Evolutionary conservation across 768 basidiomycete genomes (phyloP).

Genomic region (Suillus brevipes): DNA sequence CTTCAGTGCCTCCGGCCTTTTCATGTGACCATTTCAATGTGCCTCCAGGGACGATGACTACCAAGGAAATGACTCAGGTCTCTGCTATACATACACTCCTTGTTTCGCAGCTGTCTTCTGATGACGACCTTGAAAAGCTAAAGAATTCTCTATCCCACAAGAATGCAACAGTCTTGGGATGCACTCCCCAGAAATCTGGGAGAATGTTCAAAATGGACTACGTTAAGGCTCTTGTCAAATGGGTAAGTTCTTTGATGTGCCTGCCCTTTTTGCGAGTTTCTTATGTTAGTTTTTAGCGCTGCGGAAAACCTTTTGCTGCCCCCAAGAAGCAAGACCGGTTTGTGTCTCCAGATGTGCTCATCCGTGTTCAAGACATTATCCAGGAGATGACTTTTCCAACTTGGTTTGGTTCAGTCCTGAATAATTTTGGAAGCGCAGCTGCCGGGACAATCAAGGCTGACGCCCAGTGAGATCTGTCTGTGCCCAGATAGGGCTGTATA

Average conservation of each 20-base stretch:
- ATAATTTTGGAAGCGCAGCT: constrained; percentile 21
- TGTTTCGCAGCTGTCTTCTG: background rate
- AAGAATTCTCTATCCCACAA: constrained; percentile 8
- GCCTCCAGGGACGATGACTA: background rate
- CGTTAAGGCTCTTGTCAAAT: constrained; percentile 9
- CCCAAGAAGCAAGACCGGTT: background rate
- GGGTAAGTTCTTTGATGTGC: constrained; percentile 9
- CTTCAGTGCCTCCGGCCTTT: constrained; percentile 3
- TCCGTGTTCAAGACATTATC: background rate
- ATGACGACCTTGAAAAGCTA: background rate
- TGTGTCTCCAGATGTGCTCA: background rate
- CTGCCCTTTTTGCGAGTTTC: background rate
- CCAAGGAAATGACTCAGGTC: constrained; percentile 7
- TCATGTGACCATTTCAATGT: background rate
- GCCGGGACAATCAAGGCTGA: constrained; percentile 29
- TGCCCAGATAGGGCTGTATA: no score
- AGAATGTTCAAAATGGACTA: constrained; percentile 11
- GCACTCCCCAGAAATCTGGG: constrained; percentile 5
- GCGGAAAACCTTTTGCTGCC: constrained; percentile 6
- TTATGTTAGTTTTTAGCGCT: background rate
- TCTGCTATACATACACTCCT: constrained; percentile 12
- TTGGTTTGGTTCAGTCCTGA: constrained; percentile 17
- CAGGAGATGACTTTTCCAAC: constrained; percentile 7
- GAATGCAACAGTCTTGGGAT: background rate
- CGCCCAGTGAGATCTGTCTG: no score